Evolutionary conservation across 495 filamentous ascomycete genomes (phyloP).

Genomic region (Tricharina praecox): DNA sequence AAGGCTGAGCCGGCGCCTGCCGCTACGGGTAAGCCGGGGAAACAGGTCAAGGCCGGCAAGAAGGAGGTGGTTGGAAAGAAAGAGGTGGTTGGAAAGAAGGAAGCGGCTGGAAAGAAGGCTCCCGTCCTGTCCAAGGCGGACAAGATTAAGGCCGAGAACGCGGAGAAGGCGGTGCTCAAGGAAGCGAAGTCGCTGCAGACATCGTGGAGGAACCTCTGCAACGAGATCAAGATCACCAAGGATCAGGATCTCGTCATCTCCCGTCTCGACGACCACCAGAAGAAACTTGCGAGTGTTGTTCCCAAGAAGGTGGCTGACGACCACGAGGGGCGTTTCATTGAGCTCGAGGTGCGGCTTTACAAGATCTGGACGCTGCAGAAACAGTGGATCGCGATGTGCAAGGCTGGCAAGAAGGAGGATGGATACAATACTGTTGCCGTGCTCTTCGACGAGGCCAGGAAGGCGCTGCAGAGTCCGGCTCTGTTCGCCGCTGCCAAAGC

Average conservation of each 20-base stretch:
- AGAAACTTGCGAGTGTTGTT: constrained; percentile 2
- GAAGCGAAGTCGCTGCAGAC: constrained; percentile 21
- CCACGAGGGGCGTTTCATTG: constrained; percentile 21
- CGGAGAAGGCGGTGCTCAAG: constrained; percentile 26
- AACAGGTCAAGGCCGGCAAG: constrained; percentile 28
- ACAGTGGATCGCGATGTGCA: constrained; percentile 27
- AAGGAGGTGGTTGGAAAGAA: constrained; percentile 14
- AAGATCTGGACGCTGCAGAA: constrained; percentile 27
- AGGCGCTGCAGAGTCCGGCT: constrained; percentile 12
- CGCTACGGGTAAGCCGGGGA: constrained; percentile 27
- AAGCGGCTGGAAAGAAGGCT: constrained; percentile 5
- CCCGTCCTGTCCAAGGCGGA: constrained; percentile 22
- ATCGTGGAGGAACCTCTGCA: constrained; percentile 9
- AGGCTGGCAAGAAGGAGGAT: constrained; percentile 15
- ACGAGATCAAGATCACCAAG: constrained; percentile 3
- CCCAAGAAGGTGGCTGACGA: constrained; percentile 2
- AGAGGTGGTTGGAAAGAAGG: constrained; percentile 27
- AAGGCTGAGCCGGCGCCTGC: neutral
- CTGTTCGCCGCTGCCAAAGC: constrained; percentile 22
- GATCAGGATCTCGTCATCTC: constrained; percentile 8
- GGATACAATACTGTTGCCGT: constrained; percentile 27
- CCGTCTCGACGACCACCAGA: constrained; percentile 13
- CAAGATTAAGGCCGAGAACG: constrained; percentile 27
- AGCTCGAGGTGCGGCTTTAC: constrained; percentile 29
- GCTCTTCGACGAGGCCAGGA: constrained; percentile 25